phyloP scores from a whole-genome alignment of 148 eudicot species.

The Vaccinium vitisidaea region DNA sequence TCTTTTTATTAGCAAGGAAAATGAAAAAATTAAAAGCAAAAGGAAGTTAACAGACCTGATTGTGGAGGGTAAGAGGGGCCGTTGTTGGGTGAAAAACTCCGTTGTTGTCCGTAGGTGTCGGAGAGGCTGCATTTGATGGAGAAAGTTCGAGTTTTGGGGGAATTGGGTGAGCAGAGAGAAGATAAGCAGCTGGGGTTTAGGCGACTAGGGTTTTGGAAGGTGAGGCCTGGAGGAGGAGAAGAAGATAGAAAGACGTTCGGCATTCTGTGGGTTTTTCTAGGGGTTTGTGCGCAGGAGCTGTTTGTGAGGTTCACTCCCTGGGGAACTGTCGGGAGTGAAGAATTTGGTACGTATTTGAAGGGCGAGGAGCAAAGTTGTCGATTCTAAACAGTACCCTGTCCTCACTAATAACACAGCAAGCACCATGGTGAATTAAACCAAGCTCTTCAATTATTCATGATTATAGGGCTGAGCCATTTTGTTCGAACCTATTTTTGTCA shows the following conservation, averaged over 20 bases:
- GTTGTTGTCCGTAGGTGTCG: slow-evolving; percentile 38
- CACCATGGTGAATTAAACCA: no score
- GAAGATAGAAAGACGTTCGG: slow-evolving; percentile 22
- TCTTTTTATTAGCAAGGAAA: not conserved
- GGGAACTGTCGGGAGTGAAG: not conserved
- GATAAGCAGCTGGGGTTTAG: slow-evolving; percentile 6
- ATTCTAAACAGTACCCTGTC: no score
- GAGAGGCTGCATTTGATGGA: slow-evolving; percentile 47
- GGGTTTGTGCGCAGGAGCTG: not conserved
- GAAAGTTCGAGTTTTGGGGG: slow-evolving; percentile 14
- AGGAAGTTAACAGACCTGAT: slow-evolving; percentile 4
- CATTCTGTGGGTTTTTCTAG: not conserved
- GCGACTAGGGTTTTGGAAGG: slow-evolving; percentile 26
- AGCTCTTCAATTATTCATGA: no score
- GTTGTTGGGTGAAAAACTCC: slow-evolving; percentile 10
- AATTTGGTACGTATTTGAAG: no score
- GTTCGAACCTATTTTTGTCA: no score
- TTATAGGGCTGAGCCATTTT: no score
- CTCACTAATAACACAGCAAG: no score
- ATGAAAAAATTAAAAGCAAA: not conserved
- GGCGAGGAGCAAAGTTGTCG: no score
- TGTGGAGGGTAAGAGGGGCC: slow-evolving; percentile 19
- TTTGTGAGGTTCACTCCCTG: not conserved
- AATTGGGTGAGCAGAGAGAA: slow-evolving; percentile 1
- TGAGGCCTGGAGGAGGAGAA: slow-evolving; percentile 4